A percentile compares a stretch with the other conserved stretches of the same genome.
These are phyloP conservation scores for Cyclostephanos invisitatus DNA, from an alignment of 108 stramenopile genomes.

Conservation along the genomic window DNA sequence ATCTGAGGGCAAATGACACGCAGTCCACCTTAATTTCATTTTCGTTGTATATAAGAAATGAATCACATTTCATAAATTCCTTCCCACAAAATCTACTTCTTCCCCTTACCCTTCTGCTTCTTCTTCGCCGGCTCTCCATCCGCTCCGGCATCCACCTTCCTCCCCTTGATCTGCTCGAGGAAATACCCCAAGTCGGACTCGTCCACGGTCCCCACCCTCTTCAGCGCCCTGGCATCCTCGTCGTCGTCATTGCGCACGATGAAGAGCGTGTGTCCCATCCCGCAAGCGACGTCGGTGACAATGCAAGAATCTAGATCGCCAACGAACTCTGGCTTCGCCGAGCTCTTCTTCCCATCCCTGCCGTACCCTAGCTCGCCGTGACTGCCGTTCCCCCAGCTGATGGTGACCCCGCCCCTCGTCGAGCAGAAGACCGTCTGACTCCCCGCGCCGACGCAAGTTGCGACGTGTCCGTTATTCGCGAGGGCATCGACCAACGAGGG, in stretches of 20 bases:
- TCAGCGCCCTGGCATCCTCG: conserved; percentile 64
- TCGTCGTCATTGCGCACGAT: conserved; percentile 69
- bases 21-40: no score
- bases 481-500: conserved; percentile 74
- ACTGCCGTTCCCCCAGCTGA: conserved; percentile 84
- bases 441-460: conserved; percentile 65
- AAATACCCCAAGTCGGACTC: conserved; percentile 35
- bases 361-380: conserved; percentile 82
- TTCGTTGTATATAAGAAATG: no score
- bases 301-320: conserved; percentile 56
- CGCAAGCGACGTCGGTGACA: conserved; percentile 69
- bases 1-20: no score
- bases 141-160: conserved; percentile 28
- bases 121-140: conserved; percentile 41
- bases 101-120: conserved; percentile 30
- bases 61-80: no score
- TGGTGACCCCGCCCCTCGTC: conserved; percentile 73
- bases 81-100: conserved; percentile 13
- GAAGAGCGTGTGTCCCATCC: conserved; percentile 81
- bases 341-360: conserved; percentile 62
- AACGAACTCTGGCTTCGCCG: conserved; percentile 81
- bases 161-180: conserved; percentile 36
- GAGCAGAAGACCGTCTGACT: conserved; percentile 65
- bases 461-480: conserved; percentile 87
- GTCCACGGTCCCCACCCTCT: conserved; percentile 51